Evolutionary conservation across 2,329 filamentous ascomycete species (phyloP), one percentile per base, ranked within the genome.

Genomic region (Ophiosphaerella herpotricha): DNA sequence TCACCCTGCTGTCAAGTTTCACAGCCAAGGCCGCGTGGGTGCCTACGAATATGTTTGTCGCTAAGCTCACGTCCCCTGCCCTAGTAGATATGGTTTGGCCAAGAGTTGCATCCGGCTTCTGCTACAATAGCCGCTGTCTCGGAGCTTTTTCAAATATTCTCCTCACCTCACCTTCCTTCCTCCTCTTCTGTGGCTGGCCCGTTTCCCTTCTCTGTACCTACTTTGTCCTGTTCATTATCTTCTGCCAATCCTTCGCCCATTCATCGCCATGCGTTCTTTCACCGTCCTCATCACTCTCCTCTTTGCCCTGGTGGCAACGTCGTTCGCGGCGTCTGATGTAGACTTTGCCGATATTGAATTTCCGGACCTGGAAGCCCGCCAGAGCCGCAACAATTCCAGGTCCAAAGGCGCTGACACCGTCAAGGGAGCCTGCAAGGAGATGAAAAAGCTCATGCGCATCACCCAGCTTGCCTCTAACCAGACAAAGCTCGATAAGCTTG

Each of bases 401-500:
- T 49, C 46, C 7, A 52, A 56, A 26, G 55, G 43, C 23, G 54
- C 38, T 18, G 45, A 48, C 35, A 35, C 58, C 2, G 33, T 63
- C 21, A 60, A 67, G 41, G 54, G 53, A 29, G 40, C 51, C n/a
- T 70, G 67, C 54, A 54, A 41, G 7, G 51, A 60, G 33, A 57
- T 70, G 39, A 39, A 45, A 41, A 60, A 54, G 33, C 55, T 70
- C 29, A 57, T 48, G 3, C 46, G 47, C n/a, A 54, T 70, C 39
- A 61, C 63, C 18, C 46, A 52, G 2, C 54, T 69, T 33, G 60
- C 64, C 24, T 48, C 48, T 49, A 69, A 70, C 35, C 63, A 66
- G 34, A 69, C 66, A n/a, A 61, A 63, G 34, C 55, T 70, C 26
- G 58, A 67, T 40, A 55, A 52, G 6, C 47, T 63, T 32, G 52